Evolutionary conservation across 2,329 filamentous ascomycete species (phyloP), one percentile per base, ranked within the genome.

Genomic region (Nothophaeocryptopus gaeumannii): DNA sequence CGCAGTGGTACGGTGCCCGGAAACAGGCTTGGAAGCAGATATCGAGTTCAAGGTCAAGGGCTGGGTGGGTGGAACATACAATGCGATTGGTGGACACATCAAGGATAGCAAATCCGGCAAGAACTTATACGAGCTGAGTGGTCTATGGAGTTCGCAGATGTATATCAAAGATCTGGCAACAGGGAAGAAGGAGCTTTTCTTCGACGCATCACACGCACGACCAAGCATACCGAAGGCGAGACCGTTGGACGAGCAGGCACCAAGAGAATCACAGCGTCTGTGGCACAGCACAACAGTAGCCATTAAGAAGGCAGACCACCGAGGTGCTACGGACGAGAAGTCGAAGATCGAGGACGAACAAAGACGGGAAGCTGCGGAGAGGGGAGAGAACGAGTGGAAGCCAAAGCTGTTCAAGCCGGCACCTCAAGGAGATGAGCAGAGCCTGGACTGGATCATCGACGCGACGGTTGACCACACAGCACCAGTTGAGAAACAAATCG

Each of bases 1-100:
- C 74, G 96, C 91, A 68, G 89, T 90, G 62, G 88, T 99, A 14
- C 82, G 85, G 58, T 97, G 93, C 69, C 89, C 92, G 0, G 92
- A 97, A 68, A 81, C 89, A 13, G 85, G 90, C 50, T 78, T 99
- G 13, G 81, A 84, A 20, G 92, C 90, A 53, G 92, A 99, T 67
- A 84, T 99, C 54, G 93, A 99, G 59, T 99, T 99, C 80, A 97
- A 97, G 75, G 95, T 89, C 45, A 97, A 97, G 72, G 93, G 93
- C 5, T 99, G 95, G 81, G 92, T 99, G 58, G 86, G 89, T 45
- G 93, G 93, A 7, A 93, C 88, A 1, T 99, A 99, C 72, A 96
- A 99, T 66, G 89, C 90, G 33, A 96, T 99, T 63, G 90, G 89
- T 8, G 93, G 93, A 8, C 84, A 78, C 35, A 95, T 99, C 72